Conservation (phyloP, 768 basidiomycete species). For the Multifurca ochricompacta region DNA sequence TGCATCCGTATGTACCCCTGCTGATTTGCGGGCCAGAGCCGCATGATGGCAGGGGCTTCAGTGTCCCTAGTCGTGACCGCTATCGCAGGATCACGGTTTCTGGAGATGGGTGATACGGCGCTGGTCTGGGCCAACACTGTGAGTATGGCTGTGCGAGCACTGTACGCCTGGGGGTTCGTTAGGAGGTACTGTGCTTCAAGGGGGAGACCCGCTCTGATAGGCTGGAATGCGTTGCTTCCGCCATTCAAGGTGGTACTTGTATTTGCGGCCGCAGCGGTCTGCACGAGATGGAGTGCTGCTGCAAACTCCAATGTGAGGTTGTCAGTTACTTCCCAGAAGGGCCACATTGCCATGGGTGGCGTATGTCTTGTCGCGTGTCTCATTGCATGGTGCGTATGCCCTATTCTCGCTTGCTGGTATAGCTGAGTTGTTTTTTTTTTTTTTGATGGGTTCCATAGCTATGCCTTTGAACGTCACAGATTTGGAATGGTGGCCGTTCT, state of each 20-base stretch:
- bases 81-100: constrained; percentile 34
- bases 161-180: constrained; percentile 49
- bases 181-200: constrained; percentile 36
- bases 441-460: too few relatives aligned
- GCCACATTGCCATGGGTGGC: constrained; percentile 26
- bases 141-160: constrained; percentile 55
- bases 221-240: constrained; percentile 23
- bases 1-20: constrained; percentile 61
- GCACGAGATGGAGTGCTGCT: constrained; percentile 24
- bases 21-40: constrained; percentile 66
- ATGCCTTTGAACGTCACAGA: too few relatives aligned
- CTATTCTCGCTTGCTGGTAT: too few relatives aligned
- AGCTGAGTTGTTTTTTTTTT: too few relatives aligned
- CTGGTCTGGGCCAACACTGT: constrained; percentile 72
- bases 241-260: constrained; percentile 22
- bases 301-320: constrained; percentile 16
- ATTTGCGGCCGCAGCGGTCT: constrained; percentile 23
- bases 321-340: constrained; percentile 23
- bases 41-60: constrained; percentile 81
- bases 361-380: constrained; percentile 18
- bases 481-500: too few relatives aligned
- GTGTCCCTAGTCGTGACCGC: constrained; percentile 53
- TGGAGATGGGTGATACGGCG: constrained; percentile 53
- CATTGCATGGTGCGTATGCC: background rate
- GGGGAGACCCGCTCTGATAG: constrained; percentile 17